Conservation (phyloP, 805 yeast species). For the Candida insectorum region DNA sequence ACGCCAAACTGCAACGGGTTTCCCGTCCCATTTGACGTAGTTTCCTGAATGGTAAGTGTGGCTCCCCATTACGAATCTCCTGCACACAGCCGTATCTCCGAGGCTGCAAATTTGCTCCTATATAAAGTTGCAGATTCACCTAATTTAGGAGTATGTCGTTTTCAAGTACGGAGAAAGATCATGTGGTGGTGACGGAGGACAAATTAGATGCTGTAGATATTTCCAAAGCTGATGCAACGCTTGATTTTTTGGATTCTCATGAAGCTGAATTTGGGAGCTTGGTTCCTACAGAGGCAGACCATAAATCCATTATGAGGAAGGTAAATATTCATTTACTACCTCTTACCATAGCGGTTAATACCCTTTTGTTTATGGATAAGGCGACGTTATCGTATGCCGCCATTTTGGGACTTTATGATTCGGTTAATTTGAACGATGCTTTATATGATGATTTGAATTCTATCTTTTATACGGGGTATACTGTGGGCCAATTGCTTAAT, state of each 20-base stretch:
- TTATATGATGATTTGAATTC: conserved; percentile 37
- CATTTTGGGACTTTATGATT: conserved; percentile 33
- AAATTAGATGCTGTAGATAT: no score
- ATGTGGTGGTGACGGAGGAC: no score
- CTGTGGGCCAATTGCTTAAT: conserved; percentile 35
- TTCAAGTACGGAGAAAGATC: no score
- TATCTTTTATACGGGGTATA: conserved; percentile 52
- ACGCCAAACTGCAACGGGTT: no score
- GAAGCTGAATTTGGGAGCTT: conserved; percentile 3
- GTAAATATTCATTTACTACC: no score
- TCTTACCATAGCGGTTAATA: conserved; percentile 1
- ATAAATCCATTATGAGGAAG: background rate
- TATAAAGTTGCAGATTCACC: no score
- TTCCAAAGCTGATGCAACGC: conserved; percentile 27
- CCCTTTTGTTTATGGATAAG: conserved; percentile 32
- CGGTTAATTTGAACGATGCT: conserved; percentile 29
- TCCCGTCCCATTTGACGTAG: no score
- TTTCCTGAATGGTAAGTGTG: no score
- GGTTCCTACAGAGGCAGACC: background rate
- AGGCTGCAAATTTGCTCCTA: no score
- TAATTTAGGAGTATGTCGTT: no score
- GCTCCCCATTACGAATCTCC: no score
- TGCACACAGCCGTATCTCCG: no score
- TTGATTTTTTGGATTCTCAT: conserved; percentile 18
- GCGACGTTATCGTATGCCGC: conserved; percentile 35